Percentiles rank a stretch among this genome's conserved stretches.
These are phyloP conservation scores for Umbelopsis sp. DNA, from an alignment of 192 early-diverging fungal genomes.

Conservation along the genomic window DNA sequence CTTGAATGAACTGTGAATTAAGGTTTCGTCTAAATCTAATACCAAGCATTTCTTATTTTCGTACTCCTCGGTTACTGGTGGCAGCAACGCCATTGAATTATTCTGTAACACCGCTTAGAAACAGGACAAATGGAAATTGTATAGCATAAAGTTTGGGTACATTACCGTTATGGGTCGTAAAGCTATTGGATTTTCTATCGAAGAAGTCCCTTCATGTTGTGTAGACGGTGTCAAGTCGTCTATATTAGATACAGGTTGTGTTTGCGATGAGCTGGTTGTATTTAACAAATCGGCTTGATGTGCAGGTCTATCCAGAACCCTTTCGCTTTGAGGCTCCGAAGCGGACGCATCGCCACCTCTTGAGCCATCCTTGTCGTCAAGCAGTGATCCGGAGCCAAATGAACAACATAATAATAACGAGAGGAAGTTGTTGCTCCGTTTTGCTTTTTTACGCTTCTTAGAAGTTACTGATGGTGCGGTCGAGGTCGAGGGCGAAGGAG, in stretches of 20 bases:
- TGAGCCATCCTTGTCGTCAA: conserved; percentile 21
- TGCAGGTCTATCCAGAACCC: not conserved
- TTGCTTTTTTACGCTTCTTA: conserved; percentile 2
- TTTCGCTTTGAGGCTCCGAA: conserved; percentile 20
- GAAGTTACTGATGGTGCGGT: not conserved
- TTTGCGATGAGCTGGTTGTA: not conserved
- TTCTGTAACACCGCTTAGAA: conserved; percentile 18
- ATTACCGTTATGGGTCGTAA: conserved; percentile 4
- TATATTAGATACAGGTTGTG: not conserved
- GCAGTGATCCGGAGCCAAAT: conserved; percentile 18
- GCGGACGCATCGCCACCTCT: conserved; percentile 13
- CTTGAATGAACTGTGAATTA: conserved; percentile 97
- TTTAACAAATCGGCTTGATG: not conserved
- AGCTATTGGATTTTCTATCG: not conserved
- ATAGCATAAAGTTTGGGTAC: not conserved
- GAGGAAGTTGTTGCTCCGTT: not conserved
- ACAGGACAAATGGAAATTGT: conserved; percentile 7
- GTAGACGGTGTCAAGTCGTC: not conserved
- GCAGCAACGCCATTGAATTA: conserved; percentile 47
- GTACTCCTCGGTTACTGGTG: conserved; percentile 66
- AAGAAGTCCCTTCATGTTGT: not conserved
- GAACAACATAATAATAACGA: conserved; percentile 13
- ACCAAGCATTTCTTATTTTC: conserved; percentile 88
- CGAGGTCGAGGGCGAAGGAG: not conserved
- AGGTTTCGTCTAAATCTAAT: conserved; percentile 97